phyloP scores from a whole-genome alignment of 2,329 filamentous ascomycete genomes.

The Coniochaeta sp. region DNA sequence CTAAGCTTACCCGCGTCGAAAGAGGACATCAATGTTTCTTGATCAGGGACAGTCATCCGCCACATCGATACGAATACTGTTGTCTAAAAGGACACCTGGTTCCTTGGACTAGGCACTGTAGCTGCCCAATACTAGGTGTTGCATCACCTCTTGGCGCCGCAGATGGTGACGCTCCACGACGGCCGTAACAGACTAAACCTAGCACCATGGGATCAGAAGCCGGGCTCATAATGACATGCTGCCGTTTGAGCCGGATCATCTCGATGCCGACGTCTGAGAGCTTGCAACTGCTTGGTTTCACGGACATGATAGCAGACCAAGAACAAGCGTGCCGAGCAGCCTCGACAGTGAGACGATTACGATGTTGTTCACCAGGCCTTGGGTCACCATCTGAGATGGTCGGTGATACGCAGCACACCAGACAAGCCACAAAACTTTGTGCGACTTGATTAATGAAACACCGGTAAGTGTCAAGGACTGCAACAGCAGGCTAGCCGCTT shows the following conservation, averaged over 20 bases:
- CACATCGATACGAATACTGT: too few relatives aligned
- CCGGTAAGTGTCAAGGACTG: conserved; percentile 2
- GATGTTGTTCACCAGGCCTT: not conserved
- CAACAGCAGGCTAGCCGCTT: conserved; percentile 10
- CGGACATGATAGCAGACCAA: not conserved
- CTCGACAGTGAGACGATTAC: not conserved
- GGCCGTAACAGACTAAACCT: not conserved
- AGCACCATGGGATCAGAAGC: not conserved
- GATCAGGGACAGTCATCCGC: too few relatives aligned
- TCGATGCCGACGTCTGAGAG: not conserved
- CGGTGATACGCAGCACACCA: not conserved
- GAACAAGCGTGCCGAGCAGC: not conserved
- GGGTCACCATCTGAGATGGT: not conserved
- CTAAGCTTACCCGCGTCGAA: not conserved
- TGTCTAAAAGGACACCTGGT: too few relatives aligned
- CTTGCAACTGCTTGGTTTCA: not conserved
- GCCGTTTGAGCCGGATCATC: not conserved
- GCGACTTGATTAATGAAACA: not conserved
- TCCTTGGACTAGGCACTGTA: too few relatives aligned
- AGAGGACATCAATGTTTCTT: not conserved
- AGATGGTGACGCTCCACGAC: not conserved
- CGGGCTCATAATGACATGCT: not conserved
- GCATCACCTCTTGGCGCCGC: not conserved
- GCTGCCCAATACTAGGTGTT: not conserved
- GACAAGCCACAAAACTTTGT: conserved; percentile 2